A percentile compares a stretch with the other conserved stretches of the same genome.
phyloP scores from a whole-genome alignment of 1,284 basidiomycete species.

The Irpex sp. region DNA sequence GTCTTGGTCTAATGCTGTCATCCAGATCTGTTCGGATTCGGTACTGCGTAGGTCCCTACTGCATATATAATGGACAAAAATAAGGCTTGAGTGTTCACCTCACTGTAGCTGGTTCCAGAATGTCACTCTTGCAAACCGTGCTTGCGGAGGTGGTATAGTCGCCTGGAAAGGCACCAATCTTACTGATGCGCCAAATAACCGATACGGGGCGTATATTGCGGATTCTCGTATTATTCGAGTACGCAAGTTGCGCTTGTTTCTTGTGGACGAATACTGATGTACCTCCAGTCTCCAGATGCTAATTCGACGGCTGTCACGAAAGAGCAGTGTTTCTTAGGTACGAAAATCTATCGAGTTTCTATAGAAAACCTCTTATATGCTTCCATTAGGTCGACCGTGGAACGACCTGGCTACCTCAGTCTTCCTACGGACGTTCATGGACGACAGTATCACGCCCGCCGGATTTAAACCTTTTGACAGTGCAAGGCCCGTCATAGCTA shows the following conservation, averaged over 20 bases:
- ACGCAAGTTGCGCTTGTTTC: background rate
- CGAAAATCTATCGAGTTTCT: background rate
- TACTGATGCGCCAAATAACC: conserved; percentile 48
- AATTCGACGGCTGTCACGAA: conserved; percentile 43
- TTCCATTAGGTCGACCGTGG: conserved; percentile 53
- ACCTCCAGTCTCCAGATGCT: conserved; percentile 54
- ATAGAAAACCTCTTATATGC: background rate
- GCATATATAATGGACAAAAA: background rate
- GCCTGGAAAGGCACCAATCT: conserved; percentile 60
- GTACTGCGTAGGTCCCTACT: conserved; percentile 43
- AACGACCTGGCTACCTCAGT: conserved; percentile 56
- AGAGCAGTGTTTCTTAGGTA: conserved; percentile 50
- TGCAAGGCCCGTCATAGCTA: conserved; percentile 42
- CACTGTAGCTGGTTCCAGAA: conserved; percentile 55
- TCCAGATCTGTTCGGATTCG: conserved; percentile 17
- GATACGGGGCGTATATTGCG: conserved; percentile 60
- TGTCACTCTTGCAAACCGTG: conserved; percentile 55
- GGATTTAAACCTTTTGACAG: conserved; percentile 52
- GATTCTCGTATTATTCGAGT: conserved; percentile 57
- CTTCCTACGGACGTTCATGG: conserved; percentile 55
- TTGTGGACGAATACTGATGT: background rate
- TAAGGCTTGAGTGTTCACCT: background rate
- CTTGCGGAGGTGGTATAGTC: conserved; percentile 57
- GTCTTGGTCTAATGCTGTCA: background rate
- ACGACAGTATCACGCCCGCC: conserved; percentile 46